A percentile compares a stretch with the other conserved stretches of the same genome.
phyloP scores from a whole-genome alignment of 176 grass and related monocot genomes.

The Chrysopogon serrulatus region DNA sequence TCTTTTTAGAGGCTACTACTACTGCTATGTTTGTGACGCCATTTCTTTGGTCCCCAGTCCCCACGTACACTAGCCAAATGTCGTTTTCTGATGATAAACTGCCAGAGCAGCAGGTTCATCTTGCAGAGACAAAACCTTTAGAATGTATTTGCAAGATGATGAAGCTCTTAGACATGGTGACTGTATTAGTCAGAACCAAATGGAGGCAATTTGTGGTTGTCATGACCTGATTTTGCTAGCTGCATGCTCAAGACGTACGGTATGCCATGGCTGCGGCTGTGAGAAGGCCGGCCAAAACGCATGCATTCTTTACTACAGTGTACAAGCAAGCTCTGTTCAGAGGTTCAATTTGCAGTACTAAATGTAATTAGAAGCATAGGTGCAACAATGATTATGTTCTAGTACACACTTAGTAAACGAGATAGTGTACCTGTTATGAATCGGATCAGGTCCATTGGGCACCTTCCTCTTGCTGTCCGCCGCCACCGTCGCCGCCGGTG shows the following conservation, averaged over 20 bases:
- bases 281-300: too few species aligned
- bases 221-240: neutral
- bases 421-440: conserved; percentile 78
- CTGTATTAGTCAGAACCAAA: neutral
- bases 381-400: neutral
- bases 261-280: neutral
- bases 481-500: neutral
- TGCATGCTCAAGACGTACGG: neutral
- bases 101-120: neutral
- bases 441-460: conserved; percentile 83
- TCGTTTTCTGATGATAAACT: neutral
- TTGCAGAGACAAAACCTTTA: neutral
- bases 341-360: neutral
- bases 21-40: neutral
- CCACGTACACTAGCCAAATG: neutral
- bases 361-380: neutral
- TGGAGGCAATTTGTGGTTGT: neutral
- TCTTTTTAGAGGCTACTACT: conserved; percentile 16
- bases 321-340: neutral
- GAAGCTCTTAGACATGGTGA: neutral
- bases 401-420: neutral
- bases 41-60: neutral
- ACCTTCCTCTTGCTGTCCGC: conserved; percentile 67
- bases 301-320: neutral
- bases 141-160: neutral